phyloP scores from a whole-genome alignment of 2,329 filamentous ascomycete species.

The Fusarium nisikadoi region DNA sequence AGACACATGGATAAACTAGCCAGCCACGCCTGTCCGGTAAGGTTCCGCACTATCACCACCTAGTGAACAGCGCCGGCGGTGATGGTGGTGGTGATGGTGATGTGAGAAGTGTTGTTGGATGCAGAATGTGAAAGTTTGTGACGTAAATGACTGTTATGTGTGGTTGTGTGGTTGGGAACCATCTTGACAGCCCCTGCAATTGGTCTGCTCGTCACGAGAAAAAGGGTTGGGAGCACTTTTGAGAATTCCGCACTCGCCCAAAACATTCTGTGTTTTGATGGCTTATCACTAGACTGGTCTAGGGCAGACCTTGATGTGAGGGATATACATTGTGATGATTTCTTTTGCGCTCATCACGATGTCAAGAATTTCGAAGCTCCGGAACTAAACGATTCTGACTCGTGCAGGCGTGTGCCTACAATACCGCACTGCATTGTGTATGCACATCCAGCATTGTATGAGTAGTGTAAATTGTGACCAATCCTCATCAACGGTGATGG shows the following conservation, averaged over 20 bases:
- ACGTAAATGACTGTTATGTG: conserved; percentile 36
- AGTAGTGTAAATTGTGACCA: conserved; percentile 20
- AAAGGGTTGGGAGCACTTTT: conserved; percentile 37
- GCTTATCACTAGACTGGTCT: conserved; percentile 33
- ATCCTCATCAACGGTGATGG: background rate
- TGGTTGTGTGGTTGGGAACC: conserved; percentile 36
- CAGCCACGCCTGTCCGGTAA: conserved; percentile 38
- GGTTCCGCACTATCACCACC: conserved; percentile 38
- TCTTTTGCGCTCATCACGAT: conserved; percentile 24
- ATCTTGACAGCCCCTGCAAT: conserved; percentile 23
- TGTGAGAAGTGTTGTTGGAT: conserved; percentile 31
- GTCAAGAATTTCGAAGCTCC: conserved; percentile 36
- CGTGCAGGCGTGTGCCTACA: conserved; percentile 31
- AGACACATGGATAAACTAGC: conserved; percentile 25
- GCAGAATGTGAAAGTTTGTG: conserved; percentile 25
- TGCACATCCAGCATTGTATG: conserved; percentile 1
- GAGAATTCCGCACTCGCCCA: conserved; percentile 22
- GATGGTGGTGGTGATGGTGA: conserved; percentile 19
- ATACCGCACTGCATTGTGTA: background rate
- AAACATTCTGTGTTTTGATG: conserved; percentile 31
- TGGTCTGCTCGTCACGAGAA: conserved; percentile 22
- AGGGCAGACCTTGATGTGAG: conserved; percentile 23
- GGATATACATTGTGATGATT: conserved; percentile 20
- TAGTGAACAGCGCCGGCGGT: conserved; percentile 15
- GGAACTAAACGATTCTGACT: conserved; percentile 43